A percentile compares a stretch with the other conserved stretches of the same genome.
These are phyloP conservation scores for Flueggea neowawraea DNA, from an alignment of 441 rosid species.

Conservation along the genomic window DNA sequence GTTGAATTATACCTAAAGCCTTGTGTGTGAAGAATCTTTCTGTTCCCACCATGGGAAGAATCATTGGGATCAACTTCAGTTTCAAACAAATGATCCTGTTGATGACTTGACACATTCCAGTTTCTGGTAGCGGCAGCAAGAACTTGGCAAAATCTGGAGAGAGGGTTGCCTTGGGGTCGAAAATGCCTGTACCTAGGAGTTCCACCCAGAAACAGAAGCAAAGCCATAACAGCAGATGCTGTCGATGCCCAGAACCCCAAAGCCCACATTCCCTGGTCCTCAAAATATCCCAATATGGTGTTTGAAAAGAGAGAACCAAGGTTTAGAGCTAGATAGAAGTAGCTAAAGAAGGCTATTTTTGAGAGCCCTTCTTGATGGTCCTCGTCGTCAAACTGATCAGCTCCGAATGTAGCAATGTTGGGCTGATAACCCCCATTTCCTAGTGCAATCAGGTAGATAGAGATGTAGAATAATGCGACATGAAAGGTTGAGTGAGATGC, in stretches of 20 bases:
- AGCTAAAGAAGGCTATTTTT: constrained; percentile 84
- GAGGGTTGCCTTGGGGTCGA: no score
- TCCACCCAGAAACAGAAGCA: no score
- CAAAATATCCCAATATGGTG: constrained; percentile 78
- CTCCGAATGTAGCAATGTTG: constrained; percentile 88
- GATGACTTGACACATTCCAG: no score
- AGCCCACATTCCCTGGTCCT: constrained; percentile 90
- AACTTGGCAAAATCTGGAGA: no score
- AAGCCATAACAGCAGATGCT: no score
- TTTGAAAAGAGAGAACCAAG: constrained; percentile 93
- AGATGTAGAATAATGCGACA: constrained; percentile 64
- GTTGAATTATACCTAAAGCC: constrained; percentile 43
- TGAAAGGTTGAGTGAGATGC: constrained; percentile 50
- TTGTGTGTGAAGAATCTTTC: constrained; percentile 47
- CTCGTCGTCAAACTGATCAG: constrained; percentile 93
- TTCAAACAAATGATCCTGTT: no score
- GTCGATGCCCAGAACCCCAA: no score
- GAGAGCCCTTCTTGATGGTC: constrained; percentile 66
- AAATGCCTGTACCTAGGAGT: no score
- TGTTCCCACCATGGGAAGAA: constrained; percentile 7
- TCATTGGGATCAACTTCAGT: no score
- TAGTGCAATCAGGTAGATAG: constrained; percentile 81
- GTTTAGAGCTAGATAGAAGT: constrained; percentile 88
- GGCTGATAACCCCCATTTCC: constrained; percentile 98
- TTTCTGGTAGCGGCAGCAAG: no score